These are phyloP conservation scores for Umbilicus rupestris DNA, from an alignment of 164 flowering plant species.

Conservation along the genomic window DNA sequence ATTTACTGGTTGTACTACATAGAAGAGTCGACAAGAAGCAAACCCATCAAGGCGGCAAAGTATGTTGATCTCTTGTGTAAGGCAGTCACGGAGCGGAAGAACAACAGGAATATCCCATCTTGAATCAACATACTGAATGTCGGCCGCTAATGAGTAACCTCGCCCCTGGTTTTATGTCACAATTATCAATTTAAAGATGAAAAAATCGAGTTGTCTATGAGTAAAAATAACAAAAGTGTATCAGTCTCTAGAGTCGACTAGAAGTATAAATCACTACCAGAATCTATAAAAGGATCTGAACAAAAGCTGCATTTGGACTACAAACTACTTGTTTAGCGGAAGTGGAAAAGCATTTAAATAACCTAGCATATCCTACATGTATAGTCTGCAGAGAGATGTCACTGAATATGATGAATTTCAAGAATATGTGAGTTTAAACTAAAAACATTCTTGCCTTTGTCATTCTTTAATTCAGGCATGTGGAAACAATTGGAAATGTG, in stretches of 20 bases:
- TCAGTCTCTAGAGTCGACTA: background rate
- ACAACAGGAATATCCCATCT: slow-evolving; percentile 83
- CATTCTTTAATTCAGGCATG: background rate
- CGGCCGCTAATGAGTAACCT: slow-evolving; percentile 93
- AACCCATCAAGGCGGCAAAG: slow-evolving; percentile 77
- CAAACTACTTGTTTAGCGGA: background rate
- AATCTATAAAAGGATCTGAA: too few relatives aligned
- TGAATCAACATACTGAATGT: slow-evolving; percentile 91
- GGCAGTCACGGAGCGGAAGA: slow-evolving; percentile 93
- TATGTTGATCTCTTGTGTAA: slow-evolving; percentile 57
- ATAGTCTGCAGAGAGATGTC: background rate
- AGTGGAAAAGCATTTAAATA: background rate
- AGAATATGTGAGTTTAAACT: background rate
- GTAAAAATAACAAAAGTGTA: background rate
- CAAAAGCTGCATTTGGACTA: background rate
- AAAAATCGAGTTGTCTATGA: background rate
- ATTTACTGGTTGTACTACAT: background rate
- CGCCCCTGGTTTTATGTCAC: slow-evolving; percentile 53
- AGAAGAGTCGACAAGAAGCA: slow-evolving; percentile 10
- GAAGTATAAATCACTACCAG: background rate
- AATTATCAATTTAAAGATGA: background rate
- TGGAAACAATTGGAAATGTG: background rate
- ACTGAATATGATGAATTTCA: background rate
- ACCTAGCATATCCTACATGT: background rate
- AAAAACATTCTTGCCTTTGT: background rate